phyloP scores from a whole-genome alignment of 169 alveolate species.

The Plasmodium coatneyi region DNA sequence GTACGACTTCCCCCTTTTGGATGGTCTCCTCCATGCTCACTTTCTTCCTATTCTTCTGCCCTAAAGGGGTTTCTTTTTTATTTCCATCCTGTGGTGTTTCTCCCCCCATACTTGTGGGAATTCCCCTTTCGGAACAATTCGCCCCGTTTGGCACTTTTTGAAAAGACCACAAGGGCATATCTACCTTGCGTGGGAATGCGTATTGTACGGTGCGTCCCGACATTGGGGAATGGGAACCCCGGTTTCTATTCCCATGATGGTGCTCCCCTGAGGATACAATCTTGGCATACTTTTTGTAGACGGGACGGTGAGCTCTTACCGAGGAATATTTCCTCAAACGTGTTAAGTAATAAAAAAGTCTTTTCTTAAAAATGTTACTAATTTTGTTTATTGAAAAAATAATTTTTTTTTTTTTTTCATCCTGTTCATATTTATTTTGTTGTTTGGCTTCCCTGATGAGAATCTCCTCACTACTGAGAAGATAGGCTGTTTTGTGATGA shows the following conservation, averaged over 20 bases:
- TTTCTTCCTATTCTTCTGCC: neutral
- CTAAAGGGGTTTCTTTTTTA: neutral
- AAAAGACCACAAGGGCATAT: neutral
- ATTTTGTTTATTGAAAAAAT: constrained; percentile 1
- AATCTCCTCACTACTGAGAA: neutral
- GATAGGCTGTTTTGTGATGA: neutral
- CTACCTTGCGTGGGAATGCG: neutral
- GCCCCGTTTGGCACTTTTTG: neutral
- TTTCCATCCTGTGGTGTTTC: neutral
- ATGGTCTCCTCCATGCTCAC: neutral
- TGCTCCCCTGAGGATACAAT: neutral
- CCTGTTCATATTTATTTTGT: neutral
- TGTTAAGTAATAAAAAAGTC: constrained; percentile 1
- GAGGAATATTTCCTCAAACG: neutral
- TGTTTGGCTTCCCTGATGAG: neutral
- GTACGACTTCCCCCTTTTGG: neutral
- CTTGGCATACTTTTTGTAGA: constrained; percentile 41
- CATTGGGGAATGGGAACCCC: neutral
- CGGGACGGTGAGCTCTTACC: neutral
- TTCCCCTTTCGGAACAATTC: neutral
- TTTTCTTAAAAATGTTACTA: constrained; percentile 6
- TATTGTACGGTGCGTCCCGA: neutral
- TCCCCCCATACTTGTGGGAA: neutral
- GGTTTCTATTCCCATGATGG: neutral
- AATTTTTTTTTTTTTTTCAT: neutral